Evolutionary conservation across 176 grass and related monocot genomes (phyloP).

Genomic region (Oryza australiensis): DNA sequence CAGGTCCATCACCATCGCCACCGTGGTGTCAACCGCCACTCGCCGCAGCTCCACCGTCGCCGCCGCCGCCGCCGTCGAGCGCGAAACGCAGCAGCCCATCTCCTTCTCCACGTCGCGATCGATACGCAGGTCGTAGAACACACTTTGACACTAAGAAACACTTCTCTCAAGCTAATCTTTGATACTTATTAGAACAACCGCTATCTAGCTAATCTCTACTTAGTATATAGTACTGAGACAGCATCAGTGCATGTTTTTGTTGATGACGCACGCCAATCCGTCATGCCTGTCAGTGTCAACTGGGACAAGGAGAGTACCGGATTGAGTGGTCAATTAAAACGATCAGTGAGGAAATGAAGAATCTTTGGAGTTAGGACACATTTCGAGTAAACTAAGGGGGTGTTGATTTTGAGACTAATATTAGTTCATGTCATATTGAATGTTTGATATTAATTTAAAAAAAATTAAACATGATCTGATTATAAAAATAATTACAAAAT

Average conservation of each 20-base stretch:
- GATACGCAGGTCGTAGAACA: no score
- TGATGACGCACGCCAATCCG: constrained; percentile 19
- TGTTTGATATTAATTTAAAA: no score
- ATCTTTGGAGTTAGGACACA: neutral
- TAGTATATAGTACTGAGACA: constrained; percentile 6
- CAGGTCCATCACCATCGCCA: constrained; percentile 50
- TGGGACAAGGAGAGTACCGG: neutral
- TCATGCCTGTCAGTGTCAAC: constrained; percentile 10
- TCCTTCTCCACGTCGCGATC: neutral
- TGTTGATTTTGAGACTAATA: no score
- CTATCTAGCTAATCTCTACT: neutral
- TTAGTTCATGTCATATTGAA: no score
- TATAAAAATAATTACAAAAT: no score
- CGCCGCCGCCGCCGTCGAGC: neutral
- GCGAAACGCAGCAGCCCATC: constrained; percentile 70
- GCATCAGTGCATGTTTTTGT: neutral
- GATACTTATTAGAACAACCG: no score
- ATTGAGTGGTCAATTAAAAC: neutral
- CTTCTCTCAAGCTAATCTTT: no score
- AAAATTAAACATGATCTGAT: no score
- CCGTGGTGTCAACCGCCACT: neutral
- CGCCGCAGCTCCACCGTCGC: no score
- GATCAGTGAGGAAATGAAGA: neutral
- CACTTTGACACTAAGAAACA: neutral
- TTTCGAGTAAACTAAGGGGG: neutral